Evolutionary conservation across 2,329 filamentous ascomycete genomes (phyloP).

Genomic region (Cercospora janseana): DNA sequence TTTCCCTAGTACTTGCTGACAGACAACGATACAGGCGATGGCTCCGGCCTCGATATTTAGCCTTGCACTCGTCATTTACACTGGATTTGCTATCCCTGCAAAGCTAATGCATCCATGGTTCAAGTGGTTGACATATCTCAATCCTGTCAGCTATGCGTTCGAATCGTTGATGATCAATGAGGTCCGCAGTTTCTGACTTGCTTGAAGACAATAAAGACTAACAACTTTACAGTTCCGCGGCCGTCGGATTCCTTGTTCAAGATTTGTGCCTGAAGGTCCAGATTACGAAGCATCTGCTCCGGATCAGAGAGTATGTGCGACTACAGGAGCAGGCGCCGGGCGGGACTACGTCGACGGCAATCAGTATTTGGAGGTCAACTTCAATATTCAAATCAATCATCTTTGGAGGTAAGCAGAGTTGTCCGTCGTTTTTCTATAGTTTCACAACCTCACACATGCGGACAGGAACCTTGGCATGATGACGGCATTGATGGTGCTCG

Average conservation of each 20-base stretch:
- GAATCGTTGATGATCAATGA: slow-evolving; percentile 60
- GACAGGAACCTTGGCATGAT: slow-evolving; percentile 66
- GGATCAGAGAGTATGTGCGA: slow-evolving; percentile 40
- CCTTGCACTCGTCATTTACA: slow-evolving; percentile 62
- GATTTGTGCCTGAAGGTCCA: slow-evolving; percentile 41
- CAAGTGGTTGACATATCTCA: slow-evolving; percentile 42
- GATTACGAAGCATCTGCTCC: slow-evolving; percentile 30
- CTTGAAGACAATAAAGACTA: too few relatives aligned
- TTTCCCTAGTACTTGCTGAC: too few relatives aligned
- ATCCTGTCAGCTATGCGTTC: slow-evolving; percentile 64
- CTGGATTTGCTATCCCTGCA: slow-evolving; percentile 43
- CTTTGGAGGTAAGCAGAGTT: too few relatives aligned
- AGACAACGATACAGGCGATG: slow-evolving; percentile 63
- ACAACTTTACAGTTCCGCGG: too few relatives aligned
- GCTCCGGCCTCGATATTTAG: slow-evolving; percentile 54
- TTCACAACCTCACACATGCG: slow-evolving; percentile 44
- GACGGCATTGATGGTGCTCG: slow-evolving; percentile 61
- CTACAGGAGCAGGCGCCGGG: slow-evolving; percentile 42
- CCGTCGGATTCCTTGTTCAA: slow-evolving; percentile 36
- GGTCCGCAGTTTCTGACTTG: too few relatives aligned
- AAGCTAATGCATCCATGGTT: slow-evolving; percentile 57
- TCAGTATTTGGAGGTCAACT: slow-evolving; percentile 35
- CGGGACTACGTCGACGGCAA: slow-evolving; percentile 42
- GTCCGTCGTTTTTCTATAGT: too few relatives aligned
- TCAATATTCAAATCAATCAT: too few relatives aligned